These are phyloP conservation scores for Tripterygium wilfordii DNA, from an alignment of 177 flowering plant genomes.

Conservation along the genomic window DNA sequence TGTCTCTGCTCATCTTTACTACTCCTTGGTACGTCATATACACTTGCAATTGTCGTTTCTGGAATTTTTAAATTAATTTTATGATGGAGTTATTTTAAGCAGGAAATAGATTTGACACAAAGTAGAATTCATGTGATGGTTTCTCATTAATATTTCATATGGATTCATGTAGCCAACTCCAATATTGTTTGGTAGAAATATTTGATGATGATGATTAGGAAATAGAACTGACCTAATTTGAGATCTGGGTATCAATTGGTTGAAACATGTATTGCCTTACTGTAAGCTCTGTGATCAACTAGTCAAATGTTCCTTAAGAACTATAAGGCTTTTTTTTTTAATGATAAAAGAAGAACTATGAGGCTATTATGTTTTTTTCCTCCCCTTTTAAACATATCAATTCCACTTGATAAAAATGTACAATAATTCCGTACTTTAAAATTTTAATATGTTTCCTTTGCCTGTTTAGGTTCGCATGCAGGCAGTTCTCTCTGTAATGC, in stretches of 20 bases:
- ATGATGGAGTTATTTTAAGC: too few species aligned
- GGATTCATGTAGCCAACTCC: too few species aligned
- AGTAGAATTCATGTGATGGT: too few species aligned
- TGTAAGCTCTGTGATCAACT: neutral
- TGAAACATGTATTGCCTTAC: too few species aligned
- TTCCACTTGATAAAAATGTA: neutral
- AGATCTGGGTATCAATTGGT: too few species aligned
- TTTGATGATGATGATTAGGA: neutral
- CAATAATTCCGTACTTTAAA: neutral
- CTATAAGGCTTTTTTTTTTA: neutral
- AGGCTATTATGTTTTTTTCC: too few species aligned
- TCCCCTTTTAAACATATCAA: neutral
- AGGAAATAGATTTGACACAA: too few species aligned
- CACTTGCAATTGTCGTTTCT: neutral
- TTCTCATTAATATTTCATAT: neutral
- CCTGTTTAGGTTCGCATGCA: conserved; percentile 42
- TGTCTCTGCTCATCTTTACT: conserved; percentile 73
- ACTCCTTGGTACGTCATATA: conserved; percentile 50
- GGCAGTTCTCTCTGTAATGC: conserved; percentile 43
- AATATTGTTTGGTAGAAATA: too few species aligned
- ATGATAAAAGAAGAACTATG: too few species aligned
- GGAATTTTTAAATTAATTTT: too few species aligned
- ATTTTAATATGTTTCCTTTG: neutral
- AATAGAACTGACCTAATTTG: too few species aligned
- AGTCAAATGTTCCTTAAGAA: neutral